Evolutionary conservation across 495 filamentous ascomycete species (phyloP).

Genomic region (Trichoderma virens): DNA sequence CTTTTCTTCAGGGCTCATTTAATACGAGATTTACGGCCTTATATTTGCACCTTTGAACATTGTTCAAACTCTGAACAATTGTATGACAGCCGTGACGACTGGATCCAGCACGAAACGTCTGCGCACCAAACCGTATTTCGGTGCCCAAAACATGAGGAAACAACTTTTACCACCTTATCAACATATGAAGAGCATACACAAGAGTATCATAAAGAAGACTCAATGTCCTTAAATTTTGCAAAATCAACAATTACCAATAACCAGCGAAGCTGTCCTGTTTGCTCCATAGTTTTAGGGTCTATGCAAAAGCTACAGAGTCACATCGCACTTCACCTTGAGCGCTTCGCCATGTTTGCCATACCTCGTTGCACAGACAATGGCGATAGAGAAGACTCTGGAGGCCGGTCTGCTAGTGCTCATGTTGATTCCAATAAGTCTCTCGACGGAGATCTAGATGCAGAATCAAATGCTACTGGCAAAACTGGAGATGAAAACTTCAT

Average conservation of each 20-base stretch:
- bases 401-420: background rate
- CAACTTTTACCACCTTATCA: background rate
- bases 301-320: constrained; percentile 3
- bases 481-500: no score
- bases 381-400: background rate
- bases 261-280: constrained; percentile 7
- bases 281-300: background rate
- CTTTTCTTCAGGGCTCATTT: constrained; percentile 12
- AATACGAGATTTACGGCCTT: constrained; percentile 21
- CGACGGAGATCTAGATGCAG: background rate
- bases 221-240: background rate
- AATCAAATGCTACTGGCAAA: no score
- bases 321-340: constrained; percentile 11
- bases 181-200: background rate
- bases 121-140: background rate
- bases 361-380: background rate
- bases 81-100: constrained; percentile 22
- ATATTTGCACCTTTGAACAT: constrained; percentile 22
- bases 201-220: background rate
- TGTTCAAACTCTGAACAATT: constrained; percentile 17
- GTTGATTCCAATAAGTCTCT: background rate
- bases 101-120: constrained; percentile 20
- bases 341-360: constrained; percentile 10
- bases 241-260: background rate
- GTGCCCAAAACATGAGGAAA: background rate